phyloP scores from a whole-genome alignment of 495 filamentous ascomycete genomes.

The Aspergillus baeticus region DNA sequence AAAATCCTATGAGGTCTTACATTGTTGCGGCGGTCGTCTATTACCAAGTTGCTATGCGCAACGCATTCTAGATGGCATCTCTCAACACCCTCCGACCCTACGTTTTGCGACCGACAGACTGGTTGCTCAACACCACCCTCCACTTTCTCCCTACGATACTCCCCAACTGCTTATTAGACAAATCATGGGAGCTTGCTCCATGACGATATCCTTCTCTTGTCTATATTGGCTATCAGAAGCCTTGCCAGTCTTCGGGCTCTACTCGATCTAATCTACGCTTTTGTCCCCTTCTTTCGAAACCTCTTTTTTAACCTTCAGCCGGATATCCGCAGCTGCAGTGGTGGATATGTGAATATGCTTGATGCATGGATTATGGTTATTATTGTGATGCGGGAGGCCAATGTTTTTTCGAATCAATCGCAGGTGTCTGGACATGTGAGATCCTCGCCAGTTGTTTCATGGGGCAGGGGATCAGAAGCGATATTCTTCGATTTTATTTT shows the following conservation, averaged over 20 bases:
- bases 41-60: too few relatives aligned
- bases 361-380: constrained; percentile 24
- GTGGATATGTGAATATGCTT: constrained; percentile 22
- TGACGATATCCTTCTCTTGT: constrained; percentile 20
- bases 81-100: too few relatives aligned
- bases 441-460: constrained; percentile 17
- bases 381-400: constrained; percentile 18
- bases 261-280: constrained; percentile 5
- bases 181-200: constrained; percentile 19
- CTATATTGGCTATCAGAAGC: constrained; percentile 22
- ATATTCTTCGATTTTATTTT: constrained; percentile 6
- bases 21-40: constrained; percentile 18
- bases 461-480: constrained; percentile 13
- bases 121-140: background rate
- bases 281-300: constrained; percentile 1
- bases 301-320: constrained; percentile 9
- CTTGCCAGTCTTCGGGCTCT: constrained; percentile 12
- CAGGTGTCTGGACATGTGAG: constrained; percentile 22
- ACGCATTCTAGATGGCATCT: too few relatives aligned
- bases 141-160: constrained; percentile 2
- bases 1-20: constrained; percentile 34
- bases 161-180: constrained; percentile 10
- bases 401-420: constrained; percentile 19
- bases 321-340: constrained; percentile 16
- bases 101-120: background rate